A percentile compares a stretch with the other conserved stretches of the same genome.
Evolutionary conservation across 768 basidiomycete genomes (phyloP).

Genomic region (Coprinopsis strossmayeri): DNA sequence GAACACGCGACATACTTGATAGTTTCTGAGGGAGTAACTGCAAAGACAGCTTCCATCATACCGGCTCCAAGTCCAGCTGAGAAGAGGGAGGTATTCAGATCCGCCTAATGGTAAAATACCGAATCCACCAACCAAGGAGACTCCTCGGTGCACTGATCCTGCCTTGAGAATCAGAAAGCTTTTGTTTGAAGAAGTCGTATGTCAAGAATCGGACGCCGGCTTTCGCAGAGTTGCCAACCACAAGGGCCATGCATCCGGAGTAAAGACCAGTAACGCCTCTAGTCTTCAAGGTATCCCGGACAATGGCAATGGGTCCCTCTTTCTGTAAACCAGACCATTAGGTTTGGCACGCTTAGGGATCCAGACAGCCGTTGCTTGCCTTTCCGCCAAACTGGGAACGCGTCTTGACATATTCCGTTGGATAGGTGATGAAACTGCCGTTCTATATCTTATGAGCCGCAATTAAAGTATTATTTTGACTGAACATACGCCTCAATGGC

Average conservation of each 20-base stretch:
- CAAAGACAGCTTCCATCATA: conserved; percentile 86
- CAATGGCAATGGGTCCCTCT: conserved; percentile 68
- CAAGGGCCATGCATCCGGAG: conserved; percentile 83
- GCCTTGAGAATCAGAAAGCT: conserved; percentile 84
- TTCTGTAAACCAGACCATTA: conserved; percentile 22
- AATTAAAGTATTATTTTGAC: conserved; percentile 4
- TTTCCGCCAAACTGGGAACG: conserved; percentile 86
- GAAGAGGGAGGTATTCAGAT: background rate
- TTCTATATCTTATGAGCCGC: conserved; percentile 30
- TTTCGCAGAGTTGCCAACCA: conserved; percentile 88
- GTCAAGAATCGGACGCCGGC: conserved; percentile 94
- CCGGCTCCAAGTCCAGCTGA: conserved; percentile 81
- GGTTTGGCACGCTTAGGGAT: background rate
- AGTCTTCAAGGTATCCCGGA: conserved; percentile 63
- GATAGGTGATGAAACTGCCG: conserved; percentile 76
- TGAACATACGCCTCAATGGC: conserved; percentile 80
- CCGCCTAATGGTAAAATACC: background rate
- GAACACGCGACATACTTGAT: conserved; percentile 68
- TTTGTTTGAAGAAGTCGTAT: conserved; percentile 87
- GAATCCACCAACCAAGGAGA: conserved; percentile 58
- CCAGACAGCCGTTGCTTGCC: conserved; percentile 26
- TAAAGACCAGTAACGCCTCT: conserved; percentile 87
- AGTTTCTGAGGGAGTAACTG: conserved; percentile 96
- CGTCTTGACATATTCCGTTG: conserved; percentile 91
- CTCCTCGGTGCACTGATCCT: conserved; percentile 85